Base-by-base conservation (phyloP, 1,284 basidiomycete genomes). In the Inonotus obliquus region DNA sequence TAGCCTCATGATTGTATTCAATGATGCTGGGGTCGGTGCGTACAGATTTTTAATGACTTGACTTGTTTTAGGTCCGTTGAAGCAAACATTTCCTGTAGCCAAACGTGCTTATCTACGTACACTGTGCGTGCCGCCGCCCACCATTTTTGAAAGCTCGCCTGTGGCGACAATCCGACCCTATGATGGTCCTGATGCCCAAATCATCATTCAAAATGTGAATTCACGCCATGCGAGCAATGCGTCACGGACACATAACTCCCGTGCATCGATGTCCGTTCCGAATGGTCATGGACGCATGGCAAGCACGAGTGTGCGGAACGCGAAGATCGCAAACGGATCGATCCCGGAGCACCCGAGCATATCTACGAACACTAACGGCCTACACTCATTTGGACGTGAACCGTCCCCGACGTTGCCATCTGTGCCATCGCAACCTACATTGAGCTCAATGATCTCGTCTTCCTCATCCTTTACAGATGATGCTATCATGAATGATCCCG, bases 81-180 rank as follows among this genome's bases (percentile, higher is more conserved):
- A 39, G 25, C n/a, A 58, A n/a, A 41, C 44, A 67, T 77, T 76
- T 77, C 61, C 57, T 49, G 54, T 73, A 89, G 91, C 91, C 62
- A 99, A 99, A 77, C 91, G 93, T 69, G 96, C 96, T 60, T 99
- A 98, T 78, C 86, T 98, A 45, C 82, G 87, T 64, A 85, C 92
- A 39, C 81, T 97, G 68, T 89, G 93, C 45, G 86, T 85, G 73
- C 89, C 94, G 60, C 92, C 94, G 54, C 71, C 87, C 65, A 38
- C 59, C 39, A 80, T 86, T 68, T 84, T 96, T 69, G 85, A 84
- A 63, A 74, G 81, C 45, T 72, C 81, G 35, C 80, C 83, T 51
- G 80, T 78, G 59, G 73, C 78, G 54, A 70, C 71, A 63, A 89
- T 99, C 73, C 83, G 84, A 67, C 94, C 96, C 0, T 99, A 98